These are phyloP conservation scores for Pinus tabuliformis DNA, from an alignment of 75 land plant species.

Conservation along the genomic window DNA sequence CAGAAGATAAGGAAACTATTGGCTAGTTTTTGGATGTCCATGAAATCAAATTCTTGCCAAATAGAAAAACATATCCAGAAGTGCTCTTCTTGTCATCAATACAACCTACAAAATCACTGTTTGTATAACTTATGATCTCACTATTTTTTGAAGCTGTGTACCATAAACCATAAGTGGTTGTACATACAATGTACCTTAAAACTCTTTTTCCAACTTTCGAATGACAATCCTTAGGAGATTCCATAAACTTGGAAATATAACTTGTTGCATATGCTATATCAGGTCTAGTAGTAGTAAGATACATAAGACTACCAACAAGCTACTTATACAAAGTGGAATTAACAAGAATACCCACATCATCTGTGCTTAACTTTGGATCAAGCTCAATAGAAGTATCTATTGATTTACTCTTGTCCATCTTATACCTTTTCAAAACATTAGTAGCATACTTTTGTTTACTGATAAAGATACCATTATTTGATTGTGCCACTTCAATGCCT, in stretches of 20 bases:
- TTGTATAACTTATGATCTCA: conserved; percentile 11
- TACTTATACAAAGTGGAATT: conserved; percentile 2
- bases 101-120: conserved; percentile 26
- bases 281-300: conserved; percentile 13
- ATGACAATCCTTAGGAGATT: too few species aligned
- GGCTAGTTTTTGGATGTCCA: conserved; percentile 25
- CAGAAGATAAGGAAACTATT: conserved; percentile 8
- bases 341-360: neutral
- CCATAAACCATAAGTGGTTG: conserved; percentile 5
- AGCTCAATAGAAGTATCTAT: neutral
- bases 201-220: neutral
- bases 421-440: conserved; percentile 8
- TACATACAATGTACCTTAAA: conserved; percentile 21
- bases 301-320: conserved; percentile 14
- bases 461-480: conserved; percentile 1
- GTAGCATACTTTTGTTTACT: conserved; percentile 4
- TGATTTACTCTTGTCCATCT: conserved; percentile 2
- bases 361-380: neutral
- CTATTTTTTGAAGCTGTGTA: neutral
- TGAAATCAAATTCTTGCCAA: conserved; percentile 17
- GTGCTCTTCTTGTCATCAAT: conserved; percentile 22
- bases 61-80: conserved; percentile 12
- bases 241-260: neutral
- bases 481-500: conserved; percentile 9
- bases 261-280: conserved; percentile 8